Percentiles rank a stretch among this genome's conserved stretches.
Conservation (phyloP, 352 stramenopile genomes). For the Thalassiosira ordinaria region DNA sequence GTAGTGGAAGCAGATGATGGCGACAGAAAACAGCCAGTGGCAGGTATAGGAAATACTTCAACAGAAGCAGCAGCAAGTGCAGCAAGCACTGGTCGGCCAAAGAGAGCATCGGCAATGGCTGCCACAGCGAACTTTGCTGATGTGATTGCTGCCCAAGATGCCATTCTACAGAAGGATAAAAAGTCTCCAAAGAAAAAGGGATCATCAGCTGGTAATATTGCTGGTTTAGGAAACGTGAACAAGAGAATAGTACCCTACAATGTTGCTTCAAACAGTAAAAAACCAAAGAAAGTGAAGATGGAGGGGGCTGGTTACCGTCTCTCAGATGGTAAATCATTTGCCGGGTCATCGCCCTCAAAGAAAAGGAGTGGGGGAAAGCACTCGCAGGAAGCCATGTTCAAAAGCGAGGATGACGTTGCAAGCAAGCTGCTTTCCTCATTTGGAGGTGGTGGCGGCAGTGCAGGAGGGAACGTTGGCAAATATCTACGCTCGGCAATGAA, state of each 20-base stretch:
- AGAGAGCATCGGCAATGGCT: constrained; percentile 64
- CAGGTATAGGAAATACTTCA: background rate
- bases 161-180: constrained; percentile 47
- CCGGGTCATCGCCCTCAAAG: constrained; percentile 15
- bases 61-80: background rate
- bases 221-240: constrained; percentile 9
- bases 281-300: constrained; percentile 48
- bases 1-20: background rate
- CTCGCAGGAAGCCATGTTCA: constrained; percentile 27
- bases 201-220: constrained; percentile 8
- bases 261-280: constrained; percentile 11
- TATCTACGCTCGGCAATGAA: constrained; percentile 77
- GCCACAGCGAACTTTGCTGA: constrained; percentile 66
- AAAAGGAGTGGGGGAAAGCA: constrained; percentile 13
- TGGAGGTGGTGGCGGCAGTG: constrained; percentile 15
- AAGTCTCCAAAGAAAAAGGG: constrained; percentile 29
- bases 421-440: constrained; percentile 49
- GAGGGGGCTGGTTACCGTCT: constrained; percentile 57
- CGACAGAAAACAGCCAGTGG: constrained; percentile 11
- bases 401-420: constrained; percentile 55
- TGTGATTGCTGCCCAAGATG: constrained; percentile 72
- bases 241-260: constrained; percentile 12
- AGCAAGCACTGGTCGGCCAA: constrained; percentile 27
- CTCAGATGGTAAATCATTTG: constrained; percentile 41
- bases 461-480: constrained; percentile 51